Evolutionary conservation across 306 rosid genomes (phyloP).

Genomic region (Corylus americana): DNA sequence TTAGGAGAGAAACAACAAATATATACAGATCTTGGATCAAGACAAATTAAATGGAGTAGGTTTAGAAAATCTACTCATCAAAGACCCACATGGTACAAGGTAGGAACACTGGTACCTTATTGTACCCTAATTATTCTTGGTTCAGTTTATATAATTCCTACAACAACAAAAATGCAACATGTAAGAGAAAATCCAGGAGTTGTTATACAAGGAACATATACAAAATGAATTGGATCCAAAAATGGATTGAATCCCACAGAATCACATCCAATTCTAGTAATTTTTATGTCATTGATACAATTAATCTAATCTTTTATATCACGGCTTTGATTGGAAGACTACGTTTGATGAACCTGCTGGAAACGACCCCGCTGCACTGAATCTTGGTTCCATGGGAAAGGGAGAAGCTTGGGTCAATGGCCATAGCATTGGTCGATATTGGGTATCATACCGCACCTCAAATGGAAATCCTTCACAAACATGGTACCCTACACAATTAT

Average conservation of each 20-base stretch:
- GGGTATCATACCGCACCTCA: constrained; percentile 74
- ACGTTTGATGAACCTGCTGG: constrained; percentile 69
- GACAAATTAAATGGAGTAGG: constrained; percentile 56
- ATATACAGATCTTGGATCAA: constrained; percentile 45
- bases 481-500: constrained; percentile 45
- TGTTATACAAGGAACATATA: background rate
- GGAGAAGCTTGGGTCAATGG: constrained; percentile 84
- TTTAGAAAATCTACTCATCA: constrained; percentile 37
- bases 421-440: constrained; percentile 74
- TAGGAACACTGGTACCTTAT: constrained; percentile 17
- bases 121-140: background rate
- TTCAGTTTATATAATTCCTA: background rate
- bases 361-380: constrained; percentile 60
- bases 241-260: too few species aligned
- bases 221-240: background rate
- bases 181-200: too few species aligned
- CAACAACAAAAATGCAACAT: too few species aligned
- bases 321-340: constrained; percentile 43
- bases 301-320: constrained; percentile 11
- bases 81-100: constrained; percentile 89
- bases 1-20: constrained; percentile 67
- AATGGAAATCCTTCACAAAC: constrained; percentile 78
- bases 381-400: constrained; percentile 92
- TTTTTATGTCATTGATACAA: background rate
- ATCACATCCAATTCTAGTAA: background rate